phyloP scores from a whole-genome alignment of 352 stramenopile species.

The Phytophthora foliorum region DNA sequence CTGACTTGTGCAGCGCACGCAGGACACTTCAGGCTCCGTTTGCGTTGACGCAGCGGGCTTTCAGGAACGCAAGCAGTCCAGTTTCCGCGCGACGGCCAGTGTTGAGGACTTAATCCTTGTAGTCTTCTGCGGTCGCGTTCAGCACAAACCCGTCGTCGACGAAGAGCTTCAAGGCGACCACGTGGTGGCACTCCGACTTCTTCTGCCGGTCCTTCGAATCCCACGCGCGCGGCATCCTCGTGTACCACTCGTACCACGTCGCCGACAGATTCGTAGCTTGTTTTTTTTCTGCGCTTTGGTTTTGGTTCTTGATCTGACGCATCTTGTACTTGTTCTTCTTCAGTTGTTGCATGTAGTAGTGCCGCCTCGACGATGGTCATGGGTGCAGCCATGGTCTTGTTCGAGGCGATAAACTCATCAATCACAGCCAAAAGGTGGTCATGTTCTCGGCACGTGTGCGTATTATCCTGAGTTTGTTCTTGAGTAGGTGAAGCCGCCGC shows the following conservation, averaged over 20 bases:
- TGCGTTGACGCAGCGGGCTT: not conserved
- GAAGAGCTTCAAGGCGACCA: slow-evolving; percentile 38
- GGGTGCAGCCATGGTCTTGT: too few relatives aligned
- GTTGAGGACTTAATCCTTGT: slow-evolving; percentile 16
- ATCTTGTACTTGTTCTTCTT: slow-evolving; percentile 1
- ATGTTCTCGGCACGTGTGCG: too few relatives aligned
- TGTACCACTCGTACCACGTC: too few relatives aligned
- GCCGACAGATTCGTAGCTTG: slow-evolving; percentile 18
- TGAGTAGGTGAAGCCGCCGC: not conserved
- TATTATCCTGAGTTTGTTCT: not conserved
- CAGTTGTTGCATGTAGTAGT: not conserved
- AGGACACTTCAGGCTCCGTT: not conserved
- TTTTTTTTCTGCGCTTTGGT: slow-evolving; percentile 17
- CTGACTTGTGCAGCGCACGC: slow-evolving; percentile 4
- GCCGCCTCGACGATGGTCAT: too few relatives aligned
- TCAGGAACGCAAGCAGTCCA: slow-evolving; percentile 5
- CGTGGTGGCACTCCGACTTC: slow-evolving; percentile 23
- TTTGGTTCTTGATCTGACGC: slow-evolving; percentile 11
- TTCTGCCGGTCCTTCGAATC: slow-evolving; percentile 10
- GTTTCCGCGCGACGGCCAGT: not conserved
- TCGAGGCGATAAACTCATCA: too few relatives aligned
- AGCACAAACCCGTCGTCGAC: slow-evolving; percentile 16
- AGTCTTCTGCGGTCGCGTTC: not conserved
- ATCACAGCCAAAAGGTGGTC: too few relatives aligned
- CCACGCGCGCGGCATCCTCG: slow-evolving; percentile 12